phyloP scores from a whole-genome alignment of 2,329 filamentous ascomycete genomes.

The Phaeophleospora eucalypticola region DNA sequence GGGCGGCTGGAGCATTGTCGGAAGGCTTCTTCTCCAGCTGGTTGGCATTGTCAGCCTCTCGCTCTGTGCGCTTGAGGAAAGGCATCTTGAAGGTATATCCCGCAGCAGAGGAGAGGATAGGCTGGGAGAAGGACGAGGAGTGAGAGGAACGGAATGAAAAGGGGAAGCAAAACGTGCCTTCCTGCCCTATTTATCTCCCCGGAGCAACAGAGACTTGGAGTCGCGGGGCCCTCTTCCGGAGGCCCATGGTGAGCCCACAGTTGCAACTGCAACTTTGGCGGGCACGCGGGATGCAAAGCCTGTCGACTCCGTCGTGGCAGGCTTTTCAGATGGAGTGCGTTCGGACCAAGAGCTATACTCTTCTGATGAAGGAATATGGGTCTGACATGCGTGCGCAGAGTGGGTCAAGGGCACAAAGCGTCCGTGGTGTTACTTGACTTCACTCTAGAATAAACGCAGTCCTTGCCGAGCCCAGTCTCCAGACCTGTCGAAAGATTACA shows the following conservation, averaged over 20 bases:
- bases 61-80: slow-evolving; percentile 33
- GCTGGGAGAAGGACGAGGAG: slow-evolving; percentile 3
- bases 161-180: background rate
- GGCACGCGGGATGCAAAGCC: slow-evolving; percentile 15
- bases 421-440: background rate
- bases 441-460: background rate
- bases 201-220: slow-evolving; percentile 13
- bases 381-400: slow-evolving; percentile 6
- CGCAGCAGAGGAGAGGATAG: slow-evolving; percentile 3
- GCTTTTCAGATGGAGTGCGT: slow-evolving; percentile 9
- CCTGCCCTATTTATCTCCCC: slow-evolving; percentile 9
- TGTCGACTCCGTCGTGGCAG: slow-evolving; percentile 13
- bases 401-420: slow-evolving; percentile 4
- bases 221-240: slow-evolving; percentile 17
- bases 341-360: slow-evolving; percentile 13
- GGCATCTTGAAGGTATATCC: slow-evolving; percentile 22
- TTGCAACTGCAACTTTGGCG: slow-evolving; percentile 12
- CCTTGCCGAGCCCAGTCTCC: background rate
- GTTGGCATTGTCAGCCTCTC: slow-evolving; percentile 29
- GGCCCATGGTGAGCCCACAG: slow-evolving; percentile 19
- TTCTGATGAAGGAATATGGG: slow-evolving; percentile 14
- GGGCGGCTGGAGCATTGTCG: slow-evolving; percentile 14
- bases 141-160: slow-evolving; percentile 3
- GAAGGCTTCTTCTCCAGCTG: slow-evolving; percentile 30
- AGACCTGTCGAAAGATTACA: background rate